Evolutionary conservation across 192 early-diverging fungal genomes (phyloP), one percentile per base, ranked within the genome.

Genomic region (Coemansia sp.): DNA sequence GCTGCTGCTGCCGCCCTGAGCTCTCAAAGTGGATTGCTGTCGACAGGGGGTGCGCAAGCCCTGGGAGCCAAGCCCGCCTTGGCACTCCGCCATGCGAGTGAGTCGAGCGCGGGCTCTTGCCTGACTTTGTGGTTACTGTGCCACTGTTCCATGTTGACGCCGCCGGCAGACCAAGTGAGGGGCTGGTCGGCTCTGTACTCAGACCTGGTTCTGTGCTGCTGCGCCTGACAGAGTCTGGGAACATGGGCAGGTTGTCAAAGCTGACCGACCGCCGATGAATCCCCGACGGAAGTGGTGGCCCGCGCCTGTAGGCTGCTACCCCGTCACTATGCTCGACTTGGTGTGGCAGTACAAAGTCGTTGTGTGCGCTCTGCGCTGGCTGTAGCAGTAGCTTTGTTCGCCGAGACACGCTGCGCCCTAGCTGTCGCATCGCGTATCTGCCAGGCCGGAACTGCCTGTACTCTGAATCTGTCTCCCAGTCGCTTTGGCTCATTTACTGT

Each of bases 121-220:
- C 40, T 35, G 56, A 18, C 39, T 40, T 68, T n/a, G 69, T 72
- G 20, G 44, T 58, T 15, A 45, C 67, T 1, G 69, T 64, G 34
- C 74, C 79, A 58, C 74, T 73, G 70, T 76, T 76, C 79, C 79
- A 76, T 20, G 79, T 82, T 8, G 74, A 82, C 29, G 70, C 56
- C 0, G 67, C 38, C 1, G 73, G 73, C 52, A 75, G 67, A 13
- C 67, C 55, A 4, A 61, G 24, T 6, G 13, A 30, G 6, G 70
- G 62, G 41, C 38, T 62, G 47, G 44, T 27, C 24, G 62, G 55
- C 44, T 40, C 40, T 9, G n/a, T 22, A 12, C 39, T 55, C 29
- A 39, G 39, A 13, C 70, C 40, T 3, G 73, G 78, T 60, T 80
- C 73, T 1, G 78, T 75, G 64, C 73, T 75, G 69, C 73, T 67